These are phyloP conservation scores for Kodamaea sagamina DNA, from an alignment of 805 yeast species.

Conservation along the genomic window DNA sequence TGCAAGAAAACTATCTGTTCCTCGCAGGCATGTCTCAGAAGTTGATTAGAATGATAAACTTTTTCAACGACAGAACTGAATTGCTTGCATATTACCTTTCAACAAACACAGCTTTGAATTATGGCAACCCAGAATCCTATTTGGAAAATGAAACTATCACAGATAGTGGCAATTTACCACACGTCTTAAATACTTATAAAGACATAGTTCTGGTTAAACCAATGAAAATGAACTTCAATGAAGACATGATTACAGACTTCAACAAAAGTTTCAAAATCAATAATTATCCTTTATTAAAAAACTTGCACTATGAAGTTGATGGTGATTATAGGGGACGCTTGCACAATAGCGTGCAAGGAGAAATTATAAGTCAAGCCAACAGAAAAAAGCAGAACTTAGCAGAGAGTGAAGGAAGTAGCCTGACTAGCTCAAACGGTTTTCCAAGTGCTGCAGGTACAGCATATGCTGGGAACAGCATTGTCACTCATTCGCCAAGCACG, in stretches of 20 bases:
- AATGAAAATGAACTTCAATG: conserved; percentile 20
- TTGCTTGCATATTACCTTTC: conserved; percentile 28
- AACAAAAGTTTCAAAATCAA: conserved; percentile 15
- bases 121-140: conserved; percentile 12
- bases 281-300: conserved; percentile 23
- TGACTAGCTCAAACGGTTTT: background rate
- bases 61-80: conserved; percentile 34
- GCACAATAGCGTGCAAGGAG: conserved; percentile 11
- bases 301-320: conserved; percentile 11
- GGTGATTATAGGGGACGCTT: conserved; percentile 2
- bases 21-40: conserved; percentile 27
- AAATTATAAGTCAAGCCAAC: conserved; percentile 14
- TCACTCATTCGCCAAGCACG: background rate
- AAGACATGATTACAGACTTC: conserved; percentile 21
- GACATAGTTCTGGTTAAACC: conserved; percentile 22
- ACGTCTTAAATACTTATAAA: conserved; percentile 2
- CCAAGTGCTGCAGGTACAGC: conserved; percentile 5
- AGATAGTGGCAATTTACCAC: conserved; percentile 9
- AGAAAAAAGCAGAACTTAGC: conserved; percentile 4
- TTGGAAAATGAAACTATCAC: conserved; percentile 14
- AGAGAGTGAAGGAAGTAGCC: conserved; percentile 9
- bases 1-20: conserved; percentile 19
- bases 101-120: conserved; percentile 24
- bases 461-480: background rate
- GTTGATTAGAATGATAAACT: conserved; percentile 33